These are phyloP conservation scores for Cercophora sp. DNA, from an alignment of 495 filamentous ascomycete genomes.

Conservation along the genomic window DNA sequence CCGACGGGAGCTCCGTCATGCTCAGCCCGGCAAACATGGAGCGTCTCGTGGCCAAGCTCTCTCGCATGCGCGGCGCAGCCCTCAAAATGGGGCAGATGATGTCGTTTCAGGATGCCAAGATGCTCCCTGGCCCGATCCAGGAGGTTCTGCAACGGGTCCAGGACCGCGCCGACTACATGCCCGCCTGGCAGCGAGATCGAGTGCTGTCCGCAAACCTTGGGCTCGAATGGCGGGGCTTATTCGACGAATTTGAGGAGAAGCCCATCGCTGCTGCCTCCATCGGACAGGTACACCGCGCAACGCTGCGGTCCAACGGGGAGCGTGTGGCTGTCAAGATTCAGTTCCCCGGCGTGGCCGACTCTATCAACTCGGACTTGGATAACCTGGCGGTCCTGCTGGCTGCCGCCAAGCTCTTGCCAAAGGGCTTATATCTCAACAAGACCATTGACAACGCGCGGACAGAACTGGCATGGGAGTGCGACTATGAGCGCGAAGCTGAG, in stretches of 20 bases:
- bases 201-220: slow-evolving; percentile 79
- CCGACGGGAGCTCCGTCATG: slow-evolving; percentile 71
- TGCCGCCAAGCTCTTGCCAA: slow-evolving; percentile 82
- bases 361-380: slow-evolving; percentile 91
- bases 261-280: slow-evolving; percentile 98
- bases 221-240: slow-evolving; percentile 78
- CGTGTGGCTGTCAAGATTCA: slow-evolving; percentile 93
- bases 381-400: slow-evolving; percentile 88
- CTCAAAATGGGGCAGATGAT: slow-evolving; percentile 98
- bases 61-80: slow-evolving; percentile 94
- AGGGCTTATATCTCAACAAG: slow-evolving; percentile 90
- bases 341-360: slow-evolving; percentile 93
- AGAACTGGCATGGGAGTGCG: slow-evolving; percentile 95
- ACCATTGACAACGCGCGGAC: slow-evolving; percentile 95
- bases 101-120: slow-evolving; percentile 95
- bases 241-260: slow-evolving; percentile 77
- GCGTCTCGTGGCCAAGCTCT: slow-evolving; percentile 84
- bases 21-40: slow-evolving; percentile 88
- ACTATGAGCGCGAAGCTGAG: slow-evolving; percentile 84
- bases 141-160: slow-evolving; percentile 90
- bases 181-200: slow-evolving; percentile 79
- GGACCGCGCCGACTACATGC: slow-evolving; percentile 98
- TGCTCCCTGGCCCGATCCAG: slow-evolving; percentile 81
- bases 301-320: slow-evolving; percentile 67
- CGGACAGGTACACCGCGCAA: slow-evolving; percentile 88